These are phyloP conservation scores for Chamaecyparis obtusa DNA, from an alignment of 75 land plant genomes.

Conservation along the genomic window DNA sequence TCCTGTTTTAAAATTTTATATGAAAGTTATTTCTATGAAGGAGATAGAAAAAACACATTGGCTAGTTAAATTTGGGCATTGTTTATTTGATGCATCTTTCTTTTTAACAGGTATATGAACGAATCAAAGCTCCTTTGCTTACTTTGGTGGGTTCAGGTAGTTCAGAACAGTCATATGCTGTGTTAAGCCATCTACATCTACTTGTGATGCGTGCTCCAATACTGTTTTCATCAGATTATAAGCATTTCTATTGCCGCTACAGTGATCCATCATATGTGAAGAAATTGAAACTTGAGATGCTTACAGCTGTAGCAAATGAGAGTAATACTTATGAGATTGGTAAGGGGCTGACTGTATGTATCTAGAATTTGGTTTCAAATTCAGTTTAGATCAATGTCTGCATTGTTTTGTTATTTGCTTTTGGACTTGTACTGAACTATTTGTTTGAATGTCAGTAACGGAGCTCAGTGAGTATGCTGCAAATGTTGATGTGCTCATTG, in stretches of 20 bases:
- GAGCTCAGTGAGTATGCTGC: conserved; percentile 98
- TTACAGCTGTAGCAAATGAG: conserved; percentile 99
- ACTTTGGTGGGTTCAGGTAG: conserved; percentile 95
- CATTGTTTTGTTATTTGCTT: background rate
- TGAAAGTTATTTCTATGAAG: background rate
- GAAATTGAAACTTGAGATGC: conserved; percentile 97
- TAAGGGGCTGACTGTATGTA: conserved; percentile 23
- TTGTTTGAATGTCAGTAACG: conserved; percentile 59
- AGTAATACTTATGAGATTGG: conserved; percentile 98
- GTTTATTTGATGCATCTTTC: background rate
- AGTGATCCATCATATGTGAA: conserved; percentile 98
- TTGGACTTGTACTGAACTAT: conserved; percentile 4
- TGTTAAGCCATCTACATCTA: conserved; percentile 90
- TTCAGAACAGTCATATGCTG: conserved; percentile 94
- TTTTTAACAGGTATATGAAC: conserved; percentile 82
- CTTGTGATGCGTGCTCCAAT: conserved; percentile 96
- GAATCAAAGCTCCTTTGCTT: conserved; percentile 94
- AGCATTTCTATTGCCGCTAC: conserved; percentile 97
- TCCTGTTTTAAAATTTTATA: background rate
- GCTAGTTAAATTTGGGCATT: background rate
- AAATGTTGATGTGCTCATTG: conserved; percentile 93
- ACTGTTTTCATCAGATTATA: conserved; percentile 93
- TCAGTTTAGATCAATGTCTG: background rate
- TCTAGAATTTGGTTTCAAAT: background rate
- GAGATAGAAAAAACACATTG: background rate